Evolutionary conservation across 768 basidiomycete genomes (phyloP), one percentile per base, ranked within the genome.

Genomic region (Termitomyces sp.): DNA sequence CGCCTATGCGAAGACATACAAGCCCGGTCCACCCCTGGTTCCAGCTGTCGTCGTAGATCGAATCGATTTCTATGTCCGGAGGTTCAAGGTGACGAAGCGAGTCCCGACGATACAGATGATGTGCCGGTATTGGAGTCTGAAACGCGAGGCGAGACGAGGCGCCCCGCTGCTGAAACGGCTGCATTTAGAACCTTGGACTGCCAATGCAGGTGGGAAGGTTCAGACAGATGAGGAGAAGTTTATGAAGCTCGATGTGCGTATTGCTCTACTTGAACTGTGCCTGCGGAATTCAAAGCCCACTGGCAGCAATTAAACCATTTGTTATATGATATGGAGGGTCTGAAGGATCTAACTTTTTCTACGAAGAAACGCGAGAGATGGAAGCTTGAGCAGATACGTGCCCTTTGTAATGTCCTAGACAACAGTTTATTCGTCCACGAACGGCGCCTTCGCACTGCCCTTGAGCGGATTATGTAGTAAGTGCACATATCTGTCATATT

Each of bases 101-200:
- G 64, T 72, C 3, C 87, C 90, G 46, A 91, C 95, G 55, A 73
- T 98, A 13, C 80, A 85, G 49, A 71, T 84, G 65, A 77, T 94
- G 33, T 95, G 91, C 66, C 83, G 85, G 66, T 99, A 98, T 67
- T 99, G 97, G 97, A 98, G 97, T 72, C 70, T 99, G 70, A 98
- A 99, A 73, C 78, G 97, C 4, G 96, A 98, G 69, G 92, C 86
- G 1, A 81, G 97, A 60, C 73, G 96, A 41, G 97, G 97, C 4
- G 97, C 97, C 9, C 96, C 97, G 12, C 71, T 98, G 59, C 71
- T 99, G 62, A 98, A 98, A 72, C 69, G 97, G 54, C 69, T 99
- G 57, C 94, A 99, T 73, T 76, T 98, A 28, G 96, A 99, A 74
- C 96, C 97, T 0, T 98, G 97, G 97, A 98, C 95, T 0, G 92